Conservation (phyloP, 495 filamentous ascomycete species). For the Filosporella fistucella region DNA sequence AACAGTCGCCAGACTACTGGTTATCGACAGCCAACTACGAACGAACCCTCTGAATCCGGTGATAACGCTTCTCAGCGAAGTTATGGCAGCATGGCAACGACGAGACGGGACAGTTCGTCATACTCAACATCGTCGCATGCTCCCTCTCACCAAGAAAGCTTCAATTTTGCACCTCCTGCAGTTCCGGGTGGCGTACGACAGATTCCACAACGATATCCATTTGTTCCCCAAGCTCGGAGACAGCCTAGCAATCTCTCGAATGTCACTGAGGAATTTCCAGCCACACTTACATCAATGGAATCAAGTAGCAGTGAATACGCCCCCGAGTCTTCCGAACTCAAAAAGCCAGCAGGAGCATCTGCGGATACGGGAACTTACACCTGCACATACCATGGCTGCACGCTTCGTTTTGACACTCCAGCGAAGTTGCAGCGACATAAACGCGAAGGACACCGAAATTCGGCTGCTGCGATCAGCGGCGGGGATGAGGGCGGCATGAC, state of each 20-base stretch:
- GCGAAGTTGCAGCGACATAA: conserved; percentile 91
- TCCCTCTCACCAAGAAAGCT: conserved; percentile 22
- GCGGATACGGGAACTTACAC: conserved; percentile 89
- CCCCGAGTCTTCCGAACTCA: conserved; percentile 23
- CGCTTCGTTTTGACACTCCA: conserved; percentile 80
- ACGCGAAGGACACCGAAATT: conserved; percentile 82
- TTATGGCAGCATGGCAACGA: conserved; percentile 40
- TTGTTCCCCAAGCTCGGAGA: conserved; percentile 31
- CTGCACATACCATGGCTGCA: conserved; percentile 91
- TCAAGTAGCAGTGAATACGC: conserved; percentile 53
- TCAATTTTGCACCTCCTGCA: conserved; percentile 37
- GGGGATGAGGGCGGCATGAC: conserved; percentile 39
- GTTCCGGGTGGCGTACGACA: conserved; percentile 31
- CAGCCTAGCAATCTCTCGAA: conserved; percentile 22
- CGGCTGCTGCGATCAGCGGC: conserved; percentile 25
- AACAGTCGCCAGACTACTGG: conserved; percentile 8
- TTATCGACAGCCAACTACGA: conserved; percentile 14
- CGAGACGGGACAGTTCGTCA: conserved; percentile 35
- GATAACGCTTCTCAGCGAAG: conserved; percentile 29
- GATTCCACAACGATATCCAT: conserved; percentile 56
- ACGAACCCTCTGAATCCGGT: conserved; percentile 18
- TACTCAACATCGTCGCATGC: conserved; percentile 30
- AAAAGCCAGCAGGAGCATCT: conserved; percentile 55
- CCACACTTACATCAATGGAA: conserved; percentile 59
- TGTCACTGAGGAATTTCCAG: conserved; percentile 50